Conservation (phyloP, 345 rosid species). For the Crucihimalaya himalaica region DNA sequence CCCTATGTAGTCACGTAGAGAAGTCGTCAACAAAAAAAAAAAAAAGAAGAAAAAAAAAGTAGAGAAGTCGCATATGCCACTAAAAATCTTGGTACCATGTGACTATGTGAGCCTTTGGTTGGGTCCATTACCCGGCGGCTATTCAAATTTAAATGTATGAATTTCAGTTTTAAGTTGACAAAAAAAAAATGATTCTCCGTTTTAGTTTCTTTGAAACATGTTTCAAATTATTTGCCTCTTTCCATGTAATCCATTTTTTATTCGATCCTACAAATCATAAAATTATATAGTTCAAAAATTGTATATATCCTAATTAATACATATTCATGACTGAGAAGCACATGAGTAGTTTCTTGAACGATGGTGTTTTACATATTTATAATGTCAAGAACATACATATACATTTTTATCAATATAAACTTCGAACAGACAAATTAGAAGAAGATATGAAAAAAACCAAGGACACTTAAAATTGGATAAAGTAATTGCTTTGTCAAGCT, state of each 20-base stretch:
- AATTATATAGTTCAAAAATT: background rate
- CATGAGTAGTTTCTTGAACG: background rate
- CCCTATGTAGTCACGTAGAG: background rate
- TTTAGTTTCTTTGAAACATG: background rate
- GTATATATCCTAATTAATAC: too few relatives aligned
- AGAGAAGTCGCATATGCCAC: constrained; percentile 16
- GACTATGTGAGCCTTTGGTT: constrained; percentile 1
- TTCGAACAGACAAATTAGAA: background rate
- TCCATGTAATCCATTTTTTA: background rate
- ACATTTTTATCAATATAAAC: background rate
- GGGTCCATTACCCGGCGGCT: constrained; percentile 12
- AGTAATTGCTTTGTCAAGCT: background rate
- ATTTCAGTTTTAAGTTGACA: background rate
- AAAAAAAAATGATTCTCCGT: background rate
- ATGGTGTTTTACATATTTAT: background rate
- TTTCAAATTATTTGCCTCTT: background rate
- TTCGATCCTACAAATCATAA: background rate
- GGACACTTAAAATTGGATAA: background rate
- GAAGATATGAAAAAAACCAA: background rate
- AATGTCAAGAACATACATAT: background rate
- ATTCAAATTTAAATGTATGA: constrained; percentile 5
- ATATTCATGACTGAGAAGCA: too few relatives aligned
- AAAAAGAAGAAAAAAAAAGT: too few relatives aligned
- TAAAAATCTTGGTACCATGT: constrained; percentile 12
- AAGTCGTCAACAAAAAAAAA: background rate